Base-by-base conservation (phyloP, 768 basidiomycete species). In the Mycena albidolilacea region DNA sequence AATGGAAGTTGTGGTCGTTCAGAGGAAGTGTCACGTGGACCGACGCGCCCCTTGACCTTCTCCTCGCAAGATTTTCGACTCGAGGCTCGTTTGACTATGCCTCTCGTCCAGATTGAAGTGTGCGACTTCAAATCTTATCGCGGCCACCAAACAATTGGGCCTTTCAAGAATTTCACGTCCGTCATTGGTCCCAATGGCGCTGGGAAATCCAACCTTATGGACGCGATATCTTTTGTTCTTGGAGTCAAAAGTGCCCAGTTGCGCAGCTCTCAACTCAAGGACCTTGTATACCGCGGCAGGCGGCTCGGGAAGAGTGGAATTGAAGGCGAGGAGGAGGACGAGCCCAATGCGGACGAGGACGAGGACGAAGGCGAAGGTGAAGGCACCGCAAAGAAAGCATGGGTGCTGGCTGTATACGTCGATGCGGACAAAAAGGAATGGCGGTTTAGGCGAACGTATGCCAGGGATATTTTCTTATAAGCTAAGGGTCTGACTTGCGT, bases 161-260 rank as follows among this genome's bases (percentile, higher is more conserved):
- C 96, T 1, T 97, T 97, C 85, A 91, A 90, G 84, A 91, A 92
- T 78, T 99, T 99, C 83, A 97, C 97, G 0, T 97, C 96, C 12
- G 89, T 98, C 67, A 98, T 99, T 77, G 98, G 98, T 23, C 97
- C 98, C 44, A 99, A 99, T 92, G 97, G 98, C 69, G 96, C 97
- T 0, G 98, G 98, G 71, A 99, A 99, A 81, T 97, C 96, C 11
- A 99, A 99, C 81, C 90, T 99, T 68, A 99, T 99, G 98, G 98
- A 99, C 80, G 98, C 98, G 64, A 98, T 99, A 76, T 99, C 98
- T 5, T 99, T 99, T 80, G 98, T 99, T 10, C 91, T 99, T 7
- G 98, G 98, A 39, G 94, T 99, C 38, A 96, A 97, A 85, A 97
- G 95, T 72, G 94, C 92, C 2, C 96, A 98, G 75, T 87, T 99